A percentile compares a stretch with the other conserved stretches of the same genome.
Conservation (phyloP, 1,284 basidiomycete species). For the Heliocybe sulcata region DNA sequence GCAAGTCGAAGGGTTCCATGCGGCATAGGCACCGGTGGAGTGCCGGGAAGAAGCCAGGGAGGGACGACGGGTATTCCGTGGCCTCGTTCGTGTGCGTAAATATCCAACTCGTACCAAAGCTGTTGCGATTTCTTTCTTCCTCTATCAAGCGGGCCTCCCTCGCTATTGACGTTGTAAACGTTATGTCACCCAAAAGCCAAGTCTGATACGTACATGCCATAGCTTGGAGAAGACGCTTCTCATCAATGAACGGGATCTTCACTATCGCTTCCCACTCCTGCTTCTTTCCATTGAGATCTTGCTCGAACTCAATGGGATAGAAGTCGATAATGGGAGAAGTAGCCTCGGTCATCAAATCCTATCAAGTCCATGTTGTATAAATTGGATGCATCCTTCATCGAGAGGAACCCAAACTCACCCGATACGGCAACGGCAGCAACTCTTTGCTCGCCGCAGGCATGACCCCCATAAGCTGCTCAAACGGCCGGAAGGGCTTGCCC, state of each 20-base stretch:
- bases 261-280: constrained; percentile 98
- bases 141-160: constrained; percentile 71
- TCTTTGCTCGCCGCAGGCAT: constrained; percentile 86
- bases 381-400: too few relatives aligned
- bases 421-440: constrained; percentile 82
- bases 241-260: constrained; percentile 98
- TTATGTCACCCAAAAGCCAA: too few relatives aligned
- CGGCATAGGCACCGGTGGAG: constrained; percentile 77
- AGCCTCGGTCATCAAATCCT: constrained; percentile 88
- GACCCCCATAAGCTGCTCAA: constrained; percentile 98
- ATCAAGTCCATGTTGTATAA: too few relatives aligned
- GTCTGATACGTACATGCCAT: constrained; percentile 71
- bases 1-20: constrained; percentile 80
- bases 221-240: constrained; percentile 71
- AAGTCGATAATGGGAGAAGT: constrained; percentile 92
- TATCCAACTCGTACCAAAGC: constrained; percentile 72
- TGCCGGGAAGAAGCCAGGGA: constrained; percentile 93
- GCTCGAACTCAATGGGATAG: constrained; percentile 88
- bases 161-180: too few relatives aligned
- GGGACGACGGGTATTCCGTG: constrained; percentile 78
- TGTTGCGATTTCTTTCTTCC: constrained; percentile 78
- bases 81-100: constrained; percentile 72
- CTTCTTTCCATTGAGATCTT: constrained; percentile 97
- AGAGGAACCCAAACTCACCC: too few relatives aligned
- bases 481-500: constrained; percentile 89